phyloP scores from a whole-genome alignment of 2,329 filamentous ascomycete genomes.

The Neocucurbitaria cava region DNA sequence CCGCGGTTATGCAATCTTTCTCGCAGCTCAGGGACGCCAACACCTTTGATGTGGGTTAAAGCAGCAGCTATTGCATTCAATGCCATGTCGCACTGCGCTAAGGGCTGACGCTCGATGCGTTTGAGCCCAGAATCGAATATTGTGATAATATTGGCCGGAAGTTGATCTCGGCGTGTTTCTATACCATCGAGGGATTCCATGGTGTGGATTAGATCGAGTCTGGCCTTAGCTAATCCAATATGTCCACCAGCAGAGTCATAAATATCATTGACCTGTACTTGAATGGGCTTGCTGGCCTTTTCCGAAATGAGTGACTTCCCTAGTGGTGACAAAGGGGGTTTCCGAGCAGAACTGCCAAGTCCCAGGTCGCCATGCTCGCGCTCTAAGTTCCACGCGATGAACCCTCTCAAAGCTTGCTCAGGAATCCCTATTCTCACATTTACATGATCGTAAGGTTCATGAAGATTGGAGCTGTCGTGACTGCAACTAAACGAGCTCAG shows the following conservation, averaged over 20 bases:
- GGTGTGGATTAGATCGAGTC: constrained; percentile 23
- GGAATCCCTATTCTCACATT: constrained; percentile 10
- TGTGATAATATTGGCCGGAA: constrained; percentile 24
- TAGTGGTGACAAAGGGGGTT: constrained; percentile 17
- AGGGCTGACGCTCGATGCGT: constrained; percentile 12
- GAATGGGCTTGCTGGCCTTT: not conserved
- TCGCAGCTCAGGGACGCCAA: constrained; percentile 10
- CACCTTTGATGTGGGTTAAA: constrained; percentile 5
- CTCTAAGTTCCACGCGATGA: constrained; percentile 25
- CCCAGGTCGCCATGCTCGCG: constrained; percentile 23
- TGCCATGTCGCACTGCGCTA: constrained; percentile 12
- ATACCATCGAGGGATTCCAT: constrained; percentile 14
- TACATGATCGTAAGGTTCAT: constrained; percentile 19
- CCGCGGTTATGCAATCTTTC: constrained; percentile 2
- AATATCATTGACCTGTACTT: constrained; percentile 12
- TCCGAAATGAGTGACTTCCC: constrained; percentile 6
- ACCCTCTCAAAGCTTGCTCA: constrained; percentile 9
- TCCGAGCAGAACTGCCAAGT: constrained; percentile 6
- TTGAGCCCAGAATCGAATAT: constrained; percentile 23
- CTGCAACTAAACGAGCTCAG: no score
- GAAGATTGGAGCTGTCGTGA: constrained; percentile 1
- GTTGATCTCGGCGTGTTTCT: constrained; percentile 16
- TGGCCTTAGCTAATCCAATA: constrained; percentile 22
- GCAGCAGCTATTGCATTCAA: constrained; percentile 18
- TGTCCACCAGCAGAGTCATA: constrained; percentile 9